A percentile compares a stretch with the other conserved stretches of the same genome.
Conservation (phyloP, 192 early-diverging fungal genomes). For the Coemansia asiatica region DNA sequence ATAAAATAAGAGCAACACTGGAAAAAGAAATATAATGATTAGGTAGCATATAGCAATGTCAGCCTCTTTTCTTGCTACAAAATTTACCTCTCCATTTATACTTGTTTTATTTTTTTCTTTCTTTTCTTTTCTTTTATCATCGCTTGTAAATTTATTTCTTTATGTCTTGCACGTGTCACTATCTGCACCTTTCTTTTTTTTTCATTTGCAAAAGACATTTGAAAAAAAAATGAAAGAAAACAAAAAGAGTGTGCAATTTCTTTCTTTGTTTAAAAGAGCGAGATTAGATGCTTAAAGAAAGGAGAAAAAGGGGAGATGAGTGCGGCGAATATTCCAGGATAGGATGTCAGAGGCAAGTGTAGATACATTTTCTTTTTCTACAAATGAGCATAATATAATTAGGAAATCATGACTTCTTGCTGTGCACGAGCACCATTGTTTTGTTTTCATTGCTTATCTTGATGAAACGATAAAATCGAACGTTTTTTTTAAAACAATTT, state of each 20-base stretch:
- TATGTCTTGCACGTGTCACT: neutral
- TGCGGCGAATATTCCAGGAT: too few relatives aligned
- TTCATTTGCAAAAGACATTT: neutral
- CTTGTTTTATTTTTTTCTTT: neutral
- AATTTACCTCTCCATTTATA: neutral
- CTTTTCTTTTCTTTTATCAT: neutral
- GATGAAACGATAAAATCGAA: too few relatives aligned
- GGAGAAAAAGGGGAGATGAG: neutral
- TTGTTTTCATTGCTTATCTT: neutral
- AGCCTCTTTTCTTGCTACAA: neutral
- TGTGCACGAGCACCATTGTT: neutral
- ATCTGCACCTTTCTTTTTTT: neutral
- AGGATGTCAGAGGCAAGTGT: too few relatives aligned
- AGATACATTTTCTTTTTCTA: too few relatives aligned
- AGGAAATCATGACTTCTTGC: neutral
- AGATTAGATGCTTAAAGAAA: neutral
- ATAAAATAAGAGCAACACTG: neutral
- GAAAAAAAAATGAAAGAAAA: neutral
- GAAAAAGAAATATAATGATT: neutral
- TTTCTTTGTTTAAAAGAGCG: constrained; percentile 4
- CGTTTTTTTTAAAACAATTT: too few relatives aligned
- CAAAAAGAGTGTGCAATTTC: neutral
- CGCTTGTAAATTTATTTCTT: neutral
- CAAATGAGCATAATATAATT: neutral
- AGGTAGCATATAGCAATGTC: neutral